These are phyloP conservation scores for Exserohilum rostratum DNA, from an alignment of 2,329 filamentous ascomycete genomes.

Conservation along the genomic window DNA sequence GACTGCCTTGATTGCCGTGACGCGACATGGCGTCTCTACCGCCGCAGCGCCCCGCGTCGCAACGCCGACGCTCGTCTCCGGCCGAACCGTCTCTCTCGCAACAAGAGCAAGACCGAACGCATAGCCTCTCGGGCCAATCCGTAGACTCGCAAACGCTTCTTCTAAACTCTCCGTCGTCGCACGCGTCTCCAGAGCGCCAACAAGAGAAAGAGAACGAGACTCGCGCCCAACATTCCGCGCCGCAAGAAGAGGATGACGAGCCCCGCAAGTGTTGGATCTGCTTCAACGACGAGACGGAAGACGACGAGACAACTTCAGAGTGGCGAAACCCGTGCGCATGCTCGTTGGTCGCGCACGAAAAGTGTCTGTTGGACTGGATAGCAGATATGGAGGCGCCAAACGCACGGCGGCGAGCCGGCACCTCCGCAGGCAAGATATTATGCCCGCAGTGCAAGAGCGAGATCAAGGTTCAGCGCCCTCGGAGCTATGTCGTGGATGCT, in stretches of 20 bases:
- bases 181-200: conserved; percentile 18
- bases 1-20: background rate
- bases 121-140: conserved; percentile 49
- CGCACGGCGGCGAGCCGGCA: conserved; percentile 55
- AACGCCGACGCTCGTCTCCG: conserved; percentile 40
- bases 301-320: conserved; percentile 63
- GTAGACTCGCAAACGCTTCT: conserved; percentile 56
- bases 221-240: conserved; percentile 13
- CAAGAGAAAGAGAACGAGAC: conserved; percentile 23
- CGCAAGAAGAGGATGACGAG: conserved; percentile 42
- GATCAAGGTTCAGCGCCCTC: conserved; percentile 77
- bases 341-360: conserved; percentile 87
- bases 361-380: conserved; percentile 89
- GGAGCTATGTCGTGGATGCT: conserved; percentile 72
- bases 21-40: conserved; percentile 52
- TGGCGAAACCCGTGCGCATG: conserved; percentile 94
- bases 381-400: conserved; percentile 78
- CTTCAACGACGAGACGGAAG: conserved; percentile 69
- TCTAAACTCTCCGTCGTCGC: conserved; percentile 43
- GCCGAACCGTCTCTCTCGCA: conserved; percentile 24
- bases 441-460: conserved; percentile 90
- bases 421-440: conserved; percentile 64
- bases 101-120: conserved; percentile 34
- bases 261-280: conserved; percentile 71
- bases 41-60: conserved; percentile 43